Conservation (phyloP, 2,329 filamentous ascomycete species). For the Sporothrix globosa region DNA sequence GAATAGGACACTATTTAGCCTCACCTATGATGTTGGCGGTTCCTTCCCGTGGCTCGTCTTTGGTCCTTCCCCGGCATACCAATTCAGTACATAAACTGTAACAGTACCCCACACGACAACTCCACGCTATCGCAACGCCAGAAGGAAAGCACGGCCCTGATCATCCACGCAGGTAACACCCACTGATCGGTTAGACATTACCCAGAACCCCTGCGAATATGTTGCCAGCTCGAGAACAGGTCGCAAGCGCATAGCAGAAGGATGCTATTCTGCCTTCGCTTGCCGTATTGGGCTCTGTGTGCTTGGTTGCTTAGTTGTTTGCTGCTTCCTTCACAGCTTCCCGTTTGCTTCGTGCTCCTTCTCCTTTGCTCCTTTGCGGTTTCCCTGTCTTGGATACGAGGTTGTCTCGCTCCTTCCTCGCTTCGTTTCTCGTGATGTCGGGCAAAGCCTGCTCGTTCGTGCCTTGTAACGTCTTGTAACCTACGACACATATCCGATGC, state of each 20-base stretch:
- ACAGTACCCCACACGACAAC: neutral
- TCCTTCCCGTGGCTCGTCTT: neutral
- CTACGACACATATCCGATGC: no score
- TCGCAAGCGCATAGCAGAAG: slow-evolving; percentile 15
- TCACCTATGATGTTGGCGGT: neutral
- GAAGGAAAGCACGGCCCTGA: neutral
- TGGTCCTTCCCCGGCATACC: slow-evolving; percentile 6
- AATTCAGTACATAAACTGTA: neutral
- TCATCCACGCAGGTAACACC: neutral
- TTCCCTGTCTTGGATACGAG: slow-evolving; percentile 17
- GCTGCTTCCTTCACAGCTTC: neutral
- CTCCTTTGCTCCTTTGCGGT: neutral
- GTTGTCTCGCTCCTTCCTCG: slow-evolving; percentile 5
- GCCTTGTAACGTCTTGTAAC: neutral
- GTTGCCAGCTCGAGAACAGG: neutral
- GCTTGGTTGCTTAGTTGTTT: neutral
- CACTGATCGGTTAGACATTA: neutral
- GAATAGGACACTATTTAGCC: no score
- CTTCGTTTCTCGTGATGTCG: slow-evolving; percentile 11
- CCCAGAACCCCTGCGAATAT: slow-evolving; percentile 13
- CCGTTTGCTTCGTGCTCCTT: neutral
- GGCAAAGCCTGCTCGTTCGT: slow-evolving; percentile 8
- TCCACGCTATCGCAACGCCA: slow-evolving; percentile 6
- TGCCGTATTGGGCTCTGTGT: neutral
- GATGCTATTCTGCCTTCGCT: neutral